Evolutionary conservation across 2,329 filamentous ascomycete genomes (phyloP).

Genomic region (Fusarium vanettenii): DNA sequence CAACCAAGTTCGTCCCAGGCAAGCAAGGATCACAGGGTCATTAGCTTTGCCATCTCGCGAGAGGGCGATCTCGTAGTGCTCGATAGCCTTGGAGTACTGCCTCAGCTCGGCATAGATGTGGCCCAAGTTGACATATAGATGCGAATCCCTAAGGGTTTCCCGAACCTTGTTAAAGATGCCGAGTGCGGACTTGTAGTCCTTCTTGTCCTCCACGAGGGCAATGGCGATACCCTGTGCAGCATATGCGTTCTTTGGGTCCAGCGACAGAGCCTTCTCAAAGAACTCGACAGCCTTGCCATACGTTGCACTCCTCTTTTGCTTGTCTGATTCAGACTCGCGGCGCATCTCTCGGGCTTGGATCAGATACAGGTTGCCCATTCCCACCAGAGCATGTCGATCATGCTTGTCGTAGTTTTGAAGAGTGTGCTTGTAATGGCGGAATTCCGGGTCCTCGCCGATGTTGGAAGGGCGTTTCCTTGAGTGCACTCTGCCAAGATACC

Average conservation of each 20-base stretch:
- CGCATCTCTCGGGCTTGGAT: conserved; percentile 93
- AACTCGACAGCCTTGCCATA: conserved; percentile 97
- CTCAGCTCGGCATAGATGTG: conserved; percentile 92
- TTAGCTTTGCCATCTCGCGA: conserved; percentile 79
- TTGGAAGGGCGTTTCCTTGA: conserved; percentile 85
- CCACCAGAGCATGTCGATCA: conserved; percentile 94
- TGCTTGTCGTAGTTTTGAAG: conserved; percentile 96
- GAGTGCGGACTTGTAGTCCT: conserved; percentile 84
- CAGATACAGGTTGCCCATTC: conserved; percentile 95
- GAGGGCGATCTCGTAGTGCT: conserved; percentile 90
- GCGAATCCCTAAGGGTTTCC: conserved; percentile 88
- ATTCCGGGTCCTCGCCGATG: conserved; percentile 88
- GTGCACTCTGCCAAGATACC: conserved; percentile 86
- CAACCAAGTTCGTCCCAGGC: conserved; percentile 88
- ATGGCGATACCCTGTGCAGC: conserved; percentile 97
- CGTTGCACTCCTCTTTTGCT: conserved; percentile 86
- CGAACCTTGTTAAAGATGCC: conserved; percentile 90
- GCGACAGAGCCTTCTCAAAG: conserved; percentile 94
- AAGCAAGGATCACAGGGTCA: conserved; percentile 84
- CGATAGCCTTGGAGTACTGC: conserved; percentile 91
- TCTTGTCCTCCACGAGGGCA: conserved; percentile 92
- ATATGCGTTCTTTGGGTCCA: conserved; percentile 96
- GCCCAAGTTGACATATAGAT: conserved; percentile 91
- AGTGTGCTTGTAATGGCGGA: conserved; percentile 96
- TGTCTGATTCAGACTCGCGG: conserved; percentile 87